phyloP scores from a whole-genome alignment of 1,284 basidiomycete genomes.

The Ceratorhiza oryzae-sativae region DNA sequence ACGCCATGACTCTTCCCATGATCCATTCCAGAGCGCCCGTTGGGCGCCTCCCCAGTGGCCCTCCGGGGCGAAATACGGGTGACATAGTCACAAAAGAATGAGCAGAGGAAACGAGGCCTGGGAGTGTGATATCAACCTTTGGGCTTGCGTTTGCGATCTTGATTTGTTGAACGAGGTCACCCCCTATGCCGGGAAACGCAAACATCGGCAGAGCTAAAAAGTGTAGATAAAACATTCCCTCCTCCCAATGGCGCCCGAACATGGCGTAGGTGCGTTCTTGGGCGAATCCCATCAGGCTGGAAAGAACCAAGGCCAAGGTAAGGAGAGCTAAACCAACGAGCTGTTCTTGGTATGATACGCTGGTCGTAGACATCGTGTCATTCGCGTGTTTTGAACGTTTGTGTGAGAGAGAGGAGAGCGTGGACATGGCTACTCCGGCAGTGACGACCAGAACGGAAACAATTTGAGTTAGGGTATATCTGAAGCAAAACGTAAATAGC shows the following conservation, averaged over 20 bases:
- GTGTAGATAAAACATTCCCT: slow-evolving; percentile 90
- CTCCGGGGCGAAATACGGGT: slow-evolving; percentile 9
- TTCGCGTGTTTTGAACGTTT: slow-evolving; percentile 45
- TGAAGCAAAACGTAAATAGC: slow-evolving; percentile 48
- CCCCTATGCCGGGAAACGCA: slow-evolving; percentile 56
- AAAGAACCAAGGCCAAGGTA: slow-evolving; percentile 77
- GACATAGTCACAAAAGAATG: slow-evolving; percentile 7
- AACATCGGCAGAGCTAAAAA: slow-evolving; percentile 79
- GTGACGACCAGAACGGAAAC: slow-evolving; percentile 82
- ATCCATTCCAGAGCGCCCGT: background rate
- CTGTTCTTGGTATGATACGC: slow-evolving; percentile 55
- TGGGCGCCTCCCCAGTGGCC: slow-evolving; percentile 4
- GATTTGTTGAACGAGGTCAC: slow-evolving; percentile 62
- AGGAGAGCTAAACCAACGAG: slow-evolving; percentile 77
- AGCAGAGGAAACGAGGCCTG: slow-evolving; percentile 1
- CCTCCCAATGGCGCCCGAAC: slow-evolving; percentile 80
- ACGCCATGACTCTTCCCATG: slow-evolving; percentile 42
- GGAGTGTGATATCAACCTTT: slow-evolving; percentile 42
- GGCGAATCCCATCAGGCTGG: slow-evolving; percentile 82
- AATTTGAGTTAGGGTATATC: slow-evolving; percentile 74
- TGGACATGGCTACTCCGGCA: slow-evolving; percentile 81
- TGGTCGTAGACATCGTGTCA: slow-evolving; percentile 34
- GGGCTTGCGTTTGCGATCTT: slow-evolving; percentile 56
- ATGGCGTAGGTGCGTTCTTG: slow-evolving; percentile 82
- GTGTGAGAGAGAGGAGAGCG: slow-evolving; percentile 69